Conservation (phyloP, 1,284 basidiomycete species). For the Papiliotrema laurentii region DNA sequence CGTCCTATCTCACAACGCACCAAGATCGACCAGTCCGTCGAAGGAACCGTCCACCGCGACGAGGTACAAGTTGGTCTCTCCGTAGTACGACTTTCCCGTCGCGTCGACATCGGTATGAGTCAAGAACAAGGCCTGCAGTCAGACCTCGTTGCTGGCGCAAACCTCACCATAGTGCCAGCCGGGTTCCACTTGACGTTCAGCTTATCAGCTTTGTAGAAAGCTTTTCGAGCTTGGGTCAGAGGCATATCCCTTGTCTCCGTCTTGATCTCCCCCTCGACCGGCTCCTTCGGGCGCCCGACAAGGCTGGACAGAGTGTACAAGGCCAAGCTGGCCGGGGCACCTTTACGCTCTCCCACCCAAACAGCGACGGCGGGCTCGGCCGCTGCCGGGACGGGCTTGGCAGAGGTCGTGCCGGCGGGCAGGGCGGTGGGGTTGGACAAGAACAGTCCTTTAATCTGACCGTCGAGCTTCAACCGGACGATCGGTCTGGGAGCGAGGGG, state of each 20-base stretch:
- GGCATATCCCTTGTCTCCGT: conserved; percentile 49
- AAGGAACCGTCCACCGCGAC: conserved; percentile 93
- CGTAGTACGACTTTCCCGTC: conserved; percentile 96
- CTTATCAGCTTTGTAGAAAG: conserved; percentile 94
- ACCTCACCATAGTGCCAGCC: conserved; percentile 59
- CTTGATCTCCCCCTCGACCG: conserved; percentile 57
- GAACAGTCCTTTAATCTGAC: conserved; percentile 42
- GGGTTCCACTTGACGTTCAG: conserved; percentile 95
- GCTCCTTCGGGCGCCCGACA: conserved; percentile 18
- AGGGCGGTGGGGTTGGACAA: conserved; percentile 33
- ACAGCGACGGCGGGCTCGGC: conserved; percentile 60
- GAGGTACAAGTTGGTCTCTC: conserved; percentile 92
- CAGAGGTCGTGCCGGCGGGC: conserved; percentile 25
- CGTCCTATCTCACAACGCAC: conserved; percentile 19
- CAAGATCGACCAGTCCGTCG: conserved; percentile 80
- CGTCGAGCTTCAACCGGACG: conserved; percentile 40
- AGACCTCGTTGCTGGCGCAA: background rate
- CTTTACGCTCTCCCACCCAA: conserved; percentile 93
- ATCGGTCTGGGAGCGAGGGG: conserved; percentile 30
- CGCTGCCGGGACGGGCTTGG: conserved; percentile 28
- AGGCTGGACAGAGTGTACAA: conserved; percentile 73
- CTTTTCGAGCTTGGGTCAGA: conserved; percentile 59
- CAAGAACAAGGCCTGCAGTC: conserved; percentile 69
- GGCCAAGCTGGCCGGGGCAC: conserved; percentile 84
- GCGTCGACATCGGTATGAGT: conserved; percentile 97